Conservation (phyloP, 2,329 filamentous ascomycete species). For the Teratosphaeria epicoccoides region DNA sequence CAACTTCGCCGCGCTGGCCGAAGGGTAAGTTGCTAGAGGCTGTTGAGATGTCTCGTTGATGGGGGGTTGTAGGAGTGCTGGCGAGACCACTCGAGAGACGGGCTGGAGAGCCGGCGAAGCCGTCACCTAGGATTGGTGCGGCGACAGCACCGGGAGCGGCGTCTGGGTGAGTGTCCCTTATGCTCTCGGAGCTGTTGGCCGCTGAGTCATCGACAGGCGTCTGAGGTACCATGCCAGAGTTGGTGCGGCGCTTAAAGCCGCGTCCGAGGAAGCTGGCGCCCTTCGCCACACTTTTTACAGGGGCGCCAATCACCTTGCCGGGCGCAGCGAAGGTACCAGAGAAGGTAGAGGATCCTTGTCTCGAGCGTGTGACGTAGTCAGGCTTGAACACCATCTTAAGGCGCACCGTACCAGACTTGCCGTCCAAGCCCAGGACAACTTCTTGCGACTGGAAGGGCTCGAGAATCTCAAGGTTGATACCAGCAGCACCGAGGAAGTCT, state of each 20-base stretch:
- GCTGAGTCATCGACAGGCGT: constrained; percentile 7
- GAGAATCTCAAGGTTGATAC: constrained; percentile 65
- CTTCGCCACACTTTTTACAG: constrained; percentile 88
- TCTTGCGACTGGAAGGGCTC: constrained; percentile 80
- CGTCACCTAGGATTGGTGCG: neutral
- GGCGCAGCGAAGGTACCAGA: constrained; percentile 79
- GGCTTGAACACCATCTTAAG: constrained; percentile 86
- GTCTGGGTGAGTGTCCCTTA: constrained; percentile 13
- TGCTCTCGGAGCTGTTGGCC: constrained; percentile 17
- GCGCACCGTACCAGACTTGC: constrained; percentile 75
- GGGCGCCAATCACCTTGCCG: constrained; percentile 83
- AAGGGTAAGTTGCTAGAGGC: neutral
- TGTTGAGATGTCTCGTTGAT: constrained; percentile 30
- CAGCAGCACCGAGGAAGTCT: constrained; percentile 70
- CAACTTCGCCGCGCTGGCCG: constrained; percentile 45
- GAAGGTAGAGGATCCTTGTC: constrained; percentile 88
- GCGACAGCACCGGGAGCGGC: neutral
- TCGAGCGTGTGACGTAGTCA: constrained; percentile 74
- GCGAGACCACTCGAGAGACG: constrained; percentile 8
- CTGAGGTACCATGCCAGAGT: constrained; percentile 28
- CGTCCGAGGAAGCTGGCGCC: constrained; percentile 85
- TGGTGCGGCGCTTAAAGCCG: constrained; percentile 65
- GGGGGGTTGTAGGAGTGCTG: constrained; percentile 25
- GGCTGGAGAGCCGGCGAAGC: constrained; percentile 1
- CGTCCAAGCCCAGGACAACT: constrained; percentile 64